Evolutionary conservation across 371 early-diverging fungal species (phyloP), one percentile per base, ranked within the genome.

Genomic region (Zychaea mexicana): DNA sequence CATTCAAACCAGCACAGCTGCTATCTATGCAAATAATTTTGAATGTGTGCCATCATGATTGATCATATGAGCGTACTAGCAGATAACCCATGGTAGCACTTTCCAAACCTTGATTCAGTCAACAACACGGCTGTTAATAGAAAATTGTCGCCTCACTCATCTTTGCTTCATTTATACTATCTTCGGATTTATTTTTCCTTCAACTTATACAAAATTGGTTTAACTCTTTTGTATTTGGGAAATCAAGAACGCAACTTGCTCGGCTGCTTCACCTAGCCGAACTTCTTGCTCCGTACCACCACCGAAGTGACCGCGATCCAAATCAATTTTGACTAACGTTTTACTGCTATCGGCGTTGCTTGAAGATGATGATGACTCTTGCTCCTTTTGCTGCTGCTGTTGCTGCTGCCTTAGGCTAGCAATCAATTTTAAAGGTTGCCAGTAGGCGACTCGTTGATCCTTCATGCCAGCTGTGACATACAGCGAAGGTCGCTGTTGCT

Each of bases 341-440:
- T 49, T 49, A 22, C 52, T 2, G 67, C 46, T 28, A 39, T 61
- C 19, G 55, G 47, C 15, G 33, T 21, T 52, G 36, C 28, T 28
- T 27, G 64, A 12, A 57, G 46, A n/a, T 42, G n/a, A n/a, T n/a
- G n/a, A n/a, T n/a, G n/a, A n/a, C n/a, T n/a, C n/a, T n/a, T n/a
- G n/a, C n/a, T n/a, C n/a, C n/a, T 47, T 55, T 8, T 27, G 27
- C 13, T 57, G 52, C 13, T 52, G 24, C 24, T 49, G 8, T 49
- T 62, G 59, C 22, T 61, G 52, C 56, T 57, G 58, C 2, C 89
- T 74, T 38, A 86, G 57, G 10, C 56, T 57, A 36, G 10, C 87
- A 17, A 92, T 85, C 70, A 86, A 92, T 62, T 93, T 93, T 5
- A 91, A 71, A 0, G 92, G 86, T 56, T 94, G 93, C 79, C 91